A percentile compares a stretch with the other conserved stretches of the same genome.
Evolutionary conservation across 768 basidiomycete species (phyloP).

Genomic region (Mycena floridula): DNA sequence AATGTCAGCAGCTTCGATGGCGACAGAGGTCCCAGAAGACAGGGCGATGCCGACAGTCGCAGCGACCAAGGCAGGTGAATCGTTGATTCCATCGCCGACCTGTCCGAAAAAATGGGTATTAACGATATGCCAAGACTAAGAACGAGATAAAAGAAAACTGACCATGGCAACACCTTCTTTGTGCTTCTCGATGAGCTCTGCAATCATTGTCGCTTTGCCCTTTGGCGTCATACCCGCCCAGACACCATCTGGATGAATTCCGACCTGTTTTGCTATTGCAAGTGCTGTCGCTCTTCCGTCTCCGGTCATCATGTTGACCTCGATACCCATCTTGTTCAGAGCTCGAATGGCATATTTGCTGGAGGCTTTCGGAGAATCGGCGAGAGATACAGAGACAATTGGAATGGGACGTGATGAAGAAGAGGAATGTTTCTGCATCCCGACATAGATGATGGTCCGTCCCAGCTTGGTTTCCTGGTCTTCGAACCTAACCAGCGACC

Average conservation of each 20-base stretch:
- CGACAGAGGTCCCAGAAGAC: slow-evolving; percentile 93
- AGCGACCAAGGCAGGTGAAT: slow-evolving; percentile 94
- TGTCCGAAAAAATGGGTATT: slow-evolving; percentile 21
- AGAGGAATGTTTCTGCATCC: slow-evolving; percentile 41
- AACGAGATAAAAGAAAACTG: slow-evolving; percentile 15
- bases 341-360: slow-evolving; percentile 79
- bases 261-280: slow-evolving; percentile 87
- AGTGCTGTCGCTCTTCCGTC: slow-evolving; percentile 82
- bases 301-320: slow-evolving; percentile 91
- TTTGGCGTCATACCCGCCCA: slow-evolving; percentile 94
- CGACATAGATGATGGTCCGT: slow-evolving; percentile 84
- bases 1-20: slow-evolving; percentile 96
- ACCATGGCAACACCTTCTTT: slow-evolving; percentile 88
- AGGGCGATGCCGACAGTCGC: slow-evolving; percentile 96
- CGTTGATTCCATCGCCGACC: slow-evolving; percentile 99
- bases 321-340: slow-evolving; percentile 83
- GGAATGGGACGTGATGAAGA: slow-evolving; percentile 47
- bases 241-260: slow-evolving; percentile 76
- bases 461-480: slow-evolving; percentile 63
- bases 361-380: slow-evolving; percentile 83
- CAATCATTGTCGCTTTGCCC: slow-evolving; percentile 84
- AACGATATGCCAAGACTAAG: too few species aligned
- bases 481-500: slow-evolving; percentile 59
- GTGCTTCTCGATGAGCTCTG: slow-evolving; percentile 70
- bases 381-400: slow-evolving; percentile 75